Percentiles rank a stretch among this genome's conserved stretches.
Conservation (phyloP, 2,329 filamentous ascomycete genomes). For the Sclerotinia trifoliorum region DNA sequence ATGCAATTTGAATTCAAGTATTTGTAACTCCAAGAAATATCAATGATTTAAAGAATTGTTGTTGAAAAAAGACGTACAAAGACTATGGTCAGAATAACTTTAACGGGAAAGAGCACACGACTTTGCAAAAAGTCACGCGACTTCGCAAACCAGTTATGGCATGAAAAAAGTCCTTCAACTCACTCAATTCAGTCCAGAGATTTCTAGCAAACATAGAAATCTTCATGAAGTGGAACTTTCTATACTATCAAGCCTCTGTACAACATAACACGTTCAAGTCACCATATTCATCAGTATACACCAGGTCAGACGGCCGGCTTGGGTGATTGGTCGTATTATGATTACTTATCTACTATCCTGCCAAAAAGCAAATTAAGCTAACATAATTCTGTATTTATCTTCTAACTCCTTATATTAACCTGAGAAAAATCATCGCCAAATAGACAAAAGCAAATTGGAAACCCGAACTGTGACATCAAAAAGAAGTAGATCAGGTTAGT, state of each 20-base stretch:
- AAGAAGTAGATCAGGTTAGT: background rate
- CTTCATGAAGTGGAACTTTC: background rate
- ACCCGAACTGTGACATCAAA: background rate
- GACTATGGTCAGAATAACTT: background rate
- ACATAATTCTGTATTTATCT: background rate
- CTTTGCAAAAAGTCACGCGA: constrained; percentile 2
- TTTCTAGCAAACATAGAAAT: background rate
- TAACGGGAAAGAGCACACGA: no score
- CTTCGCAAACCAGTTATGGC: background rate
- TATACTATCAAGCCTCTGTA: background rate
- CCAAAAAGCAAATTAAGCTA: background rate
- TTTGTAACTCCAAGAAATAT: background rate
- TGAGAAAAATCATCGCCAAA: background rate
- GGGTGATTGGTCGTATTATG: background rate
- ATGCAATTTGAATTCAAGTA: background rate
- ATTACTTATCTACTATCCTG: background rate
- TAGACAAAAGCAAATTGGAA: background rate
- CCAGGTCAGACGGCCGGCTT: background rate
- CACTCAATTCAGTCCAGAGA: background rate
- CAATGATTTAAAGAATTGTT: background rate
- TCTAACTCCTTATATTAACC: background rate
- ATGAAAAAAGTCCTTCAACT: background rate
- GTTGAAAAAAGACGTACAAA: background rate
- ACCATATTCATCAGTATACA: background rate
- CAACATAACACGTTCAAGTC: background rate